These are phyloP conservation scores for Rhodomyrtus psidioides DNA, from an alignment of 441 rosid species.

Conservation along the genomic window DNA sequence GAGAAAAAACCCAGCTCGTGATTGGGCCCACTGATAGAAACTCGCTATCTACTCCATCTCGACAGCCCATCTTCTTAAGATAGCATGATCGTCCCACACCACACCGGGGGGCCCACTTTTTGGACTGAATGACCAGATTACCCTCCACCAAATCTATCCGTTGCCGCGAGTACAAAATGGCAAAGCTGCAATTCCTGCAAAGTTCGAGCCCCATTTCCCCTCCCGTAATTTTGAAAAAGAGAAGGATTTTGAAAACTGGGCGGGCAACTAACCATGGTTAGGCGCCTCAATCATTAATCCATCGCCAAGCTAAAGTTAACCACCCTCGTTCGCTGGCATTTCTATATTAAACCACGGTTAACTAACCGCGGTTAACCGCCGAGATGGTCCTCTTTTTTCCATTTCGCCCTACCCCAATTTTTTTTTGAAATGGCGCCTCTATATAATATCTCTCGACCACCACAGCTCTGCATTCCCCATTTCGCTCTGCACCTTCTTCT, in stretches of 20 bases:
- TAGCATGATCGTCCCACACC: not conserved
- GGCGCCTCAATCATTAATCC: not conserved
- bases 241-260: not conserved
- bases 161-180: not conserved
- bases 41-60: not conserved
- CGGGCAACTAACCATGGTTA: conserved; percentile 4
- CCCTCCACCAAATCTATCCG: not conserved
- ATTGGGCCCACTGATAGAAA: not conserved
- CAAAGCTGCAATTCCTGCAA: not conserved
- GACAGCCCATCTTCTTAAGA: not conserved
- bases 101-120: not conserved
- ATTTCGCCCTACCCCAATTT: too few species aligned
- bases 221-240: not conserved
- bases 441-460: not conserved
- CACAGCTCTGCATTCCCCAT: not conserved
- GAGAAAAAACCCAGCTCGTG: not conserved
- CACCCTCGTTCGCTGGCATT: not conserved
- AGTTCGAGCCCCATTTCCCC: not conserved
- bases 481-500: not conserved
- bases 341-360: not conserved
- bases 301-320: too few species aligned
- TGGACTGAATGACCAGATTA: not conserved
- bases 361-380: not conserved
- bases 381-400: not conserved
- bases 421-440: not conserved